Base-by-base conservation (phyloP, 345 rosid genomes). In the Aquilaria yunnanensis region DNA sequence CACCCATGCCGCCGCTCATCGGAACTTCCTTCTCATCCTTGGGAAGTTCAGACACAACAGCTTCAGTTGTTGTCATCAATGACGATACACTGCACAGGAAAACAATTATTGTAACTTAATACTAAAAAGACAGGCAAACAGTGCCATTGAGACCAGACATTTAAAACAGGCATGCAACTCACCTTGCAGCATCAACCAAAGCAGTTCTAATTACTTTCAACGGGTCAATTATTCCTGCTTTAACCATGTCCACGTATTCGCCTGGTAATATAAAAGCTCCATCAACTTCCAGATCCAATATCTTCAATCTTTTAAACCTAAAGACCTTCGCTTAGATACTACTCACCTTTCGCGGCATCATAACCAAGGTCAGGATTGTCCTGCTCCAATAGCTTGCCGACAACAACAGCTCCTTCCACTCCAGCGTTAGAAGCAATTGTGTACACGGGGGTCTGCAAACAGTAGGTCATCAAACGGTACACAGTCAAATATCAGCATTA, bases 131-230 rank as follows among this genome's bases (percentile, higher is more conserved):
- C 30, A 12, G 31, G 13, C 46, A 13, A 14, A 23, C 10, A 30
- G 14, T 7, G 29, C 23, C 12, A 7, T n/a, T 9, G 12, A 34
- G 32, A 14, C 55, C 23, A 23, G 23, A 23, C 23, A 23, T 23
- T 23, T 23, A 23, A 23, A 12, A n/a, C 2, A 32, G 50, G 30
- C 53, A 43, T 52, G 32, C 4, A 6, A 10, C 62, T 61, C 73
- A 84, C 97, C 97, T 92, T 16, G 98, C 97, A 29, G 97, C 97
- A 79, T 93, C 97, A 49, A 84, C 90, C 80, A 93, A 79, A 51
- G 97, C 96, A 16, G 96, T 93, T 78, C 99, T 88, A 61, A 94
- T 94, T 14, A 94, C 96, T 78, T 94, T 94, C 78, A 94, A 51
- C 9, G 99, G 99, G 62, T 94, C 97, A 10, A 94, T 82, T 33